phyloP scores from a whole-genome alignment of 306 rosid genomes.

The Cicer bijugum region DNA sequence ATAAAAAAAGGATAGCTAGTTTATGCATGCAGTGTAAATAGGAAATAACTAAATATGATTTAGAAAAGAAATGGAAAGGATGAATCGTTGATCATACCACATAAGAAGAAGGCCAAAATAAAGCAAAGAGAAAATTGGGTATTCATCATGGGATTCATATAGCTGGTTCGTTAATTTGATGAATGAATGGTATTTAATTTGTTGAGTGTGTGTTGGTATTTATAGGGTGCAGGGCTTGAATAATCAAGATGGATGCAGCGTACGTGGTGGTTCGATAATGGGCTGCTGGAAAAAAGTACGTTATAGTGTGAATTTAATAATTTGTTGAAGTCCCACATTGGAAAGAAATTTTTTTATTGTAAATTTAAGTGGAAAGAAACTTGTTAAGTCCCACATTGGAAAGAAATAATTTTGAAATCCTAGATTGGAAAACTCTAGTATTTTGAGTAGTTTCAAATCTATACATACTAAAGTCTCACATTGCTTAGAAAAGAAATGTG shows the following conservation, averaged over 20 bases:
- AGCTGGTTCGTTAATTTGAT: neutral
- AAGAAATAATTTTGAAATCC: too few relatives aligned
- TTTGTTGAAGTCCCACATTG: too few relatives aligned
- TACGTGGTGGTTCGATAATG: slow-evolving; percentile 28
- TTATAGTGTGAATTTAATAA: too few relatives aligned
- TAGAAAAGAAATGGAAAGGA: neutral
- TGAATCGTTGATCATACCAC: slow-evolving; percentile 39
- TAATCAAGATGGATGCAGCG: neutral
- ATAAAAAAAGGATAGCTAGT: neutral
- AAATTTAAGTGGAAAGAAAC: too few relatives aligned
- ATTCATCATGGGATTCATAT: slow-evolving; percentile 34
- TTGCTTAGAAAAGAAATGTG: too few relatives aligned
- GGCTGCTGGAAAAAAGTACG: too few relatives aligned
- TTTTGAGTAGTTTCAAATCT: too few relatives aligned
- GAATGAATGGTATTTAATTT: neutral
- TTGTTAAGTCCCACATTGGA: too few relatives aligned
- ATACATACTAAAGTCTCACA: too few relatives aligned
- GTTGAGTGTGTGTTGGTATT: slow-evolving; percentile 13
- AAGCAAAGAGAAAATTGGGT: slow-evolving; percentile 38
- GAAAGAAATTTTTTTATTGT: too few relatives aligned
- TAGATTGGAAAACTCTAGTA: too few relatives aligned
- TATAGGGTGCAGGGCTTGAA: slow-evolving; percentile 32
- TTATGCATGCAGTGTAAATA: neutral
- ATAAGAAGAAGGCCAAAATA: slow-evolving; percentile 47
- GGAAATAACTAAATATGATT: neutral